Percentiles rank a stretch among this genome's conserved stretches.
Conservation (phyloP, 1,284 basidiomycete species). For the Cryptococcus sp. region DNA sequence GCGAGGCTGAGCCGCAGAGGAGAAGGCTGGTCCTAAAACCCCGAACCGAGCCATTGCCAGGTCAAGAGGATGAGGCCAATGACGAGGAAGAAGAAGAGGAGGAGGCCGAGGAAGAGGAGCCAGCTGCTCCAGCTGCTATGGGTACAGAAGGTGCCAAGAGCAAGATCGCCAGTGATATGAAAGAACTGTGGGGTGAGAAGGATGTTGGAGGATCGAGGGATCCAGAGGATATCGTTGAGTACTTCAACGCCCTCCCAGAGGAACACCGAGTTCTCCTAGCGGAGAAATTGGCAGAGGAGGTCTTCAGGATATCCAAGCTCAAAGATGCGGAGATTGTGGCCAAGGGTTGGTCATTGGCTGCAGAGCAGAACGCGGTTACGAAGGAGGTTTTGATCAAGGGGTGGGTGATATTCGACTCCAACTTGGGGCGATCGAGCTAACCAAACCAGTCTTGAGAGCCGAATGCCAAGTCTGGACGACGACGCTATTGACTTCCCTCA, state of each 20-base stretch:
- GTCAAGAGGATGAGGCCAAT: conserved; percentile 52
- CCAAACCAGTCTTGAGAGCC: conserved; percentile 56
- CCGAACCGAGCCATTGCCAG: conserved; percentile 54
- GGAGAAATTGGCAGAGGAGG: conserved; percentile 77
- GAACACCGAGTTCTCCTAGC: conserved; percentile 58
- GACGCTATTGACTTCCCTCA: conserved; percentile 83
- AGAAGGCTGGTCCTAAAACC: conserved; percentile 67
- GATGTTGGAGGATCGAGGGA: conserved; percentile 43
- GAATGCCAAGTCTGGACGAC: conserved; percentile 75
- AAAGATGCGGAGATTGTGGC: conserved; percentile 75
- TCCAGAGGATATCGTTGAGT: conserved; percentile 54
- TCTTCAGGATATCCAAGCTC: conserved; percentile 80
- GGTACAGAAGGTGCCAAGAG: conserved; percentile 65
- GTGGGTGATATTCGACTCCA: conserved; percentile 31
- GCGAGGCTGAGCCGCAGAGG: conserved; percentile 57
- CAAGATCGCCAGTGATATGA: conserved; percentile 61
- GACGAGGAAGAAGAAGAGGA: conserved; percentile 53
- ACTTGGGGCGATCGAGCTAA: background rate
- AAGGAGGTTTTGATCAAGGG: conserved; percentile 57
- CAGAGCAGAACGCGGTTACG: conserved; percentile 56
- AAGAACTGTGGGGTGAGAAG: conserved; percentile 51
- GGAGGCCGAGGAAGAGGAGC: conserved; percentile 56
- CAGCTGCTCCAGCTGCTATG: conserved; percentile 52
- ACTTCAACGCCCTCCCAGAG: conserved; percentile 59
- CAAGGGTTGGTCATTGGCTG: conserved; percentile 50